Conservation (phyloP, 371 early-diverging fungal species). For the Ordospora colligata region DNA sequence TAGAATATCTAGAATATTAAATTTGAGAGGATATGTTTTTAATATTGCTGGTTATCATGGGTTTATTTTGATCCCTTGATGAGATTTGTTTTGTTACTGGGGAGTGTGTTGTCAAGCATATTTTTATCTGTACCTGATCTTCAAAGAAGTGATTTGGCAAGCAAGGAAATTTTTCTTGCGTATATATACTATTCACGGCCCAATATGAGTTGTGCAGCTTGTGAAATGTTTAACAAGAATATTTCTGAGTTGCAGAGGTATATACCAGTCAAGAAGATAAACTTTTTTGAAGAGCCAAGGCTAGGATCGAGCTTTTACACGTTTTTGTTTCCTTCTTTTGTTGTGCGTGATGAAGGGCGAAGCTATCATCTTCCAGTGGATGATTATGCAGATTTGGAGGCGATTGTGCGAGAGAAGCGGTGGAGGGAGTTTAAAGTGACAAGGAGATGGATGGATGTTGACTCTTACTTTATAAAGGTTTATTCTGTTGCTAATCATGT, state of each 20-base stretch:
- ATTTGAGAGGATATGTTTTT: too few species aligned
- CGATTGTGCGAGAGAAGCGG: conserved; percentile 18
- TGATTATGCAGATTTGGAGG: conserved; percentile 27
- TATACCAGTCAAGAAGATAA: conserved; percentile 40
- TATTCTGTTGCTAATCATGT: conserved; percentile 8
- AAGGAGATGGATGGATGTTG: conserved; percentile 5
- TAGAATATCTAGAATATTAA: too few species aligned
- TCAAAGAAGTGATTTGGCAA: neutral
- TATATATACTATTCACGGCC: conserved; percentile 43
- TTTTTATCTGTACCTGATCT: neutral
- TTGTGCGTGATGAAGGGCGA: conserved; percentile 22
- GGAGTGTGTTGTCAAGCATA: neutral
- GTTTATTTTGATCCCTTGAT: neutral
- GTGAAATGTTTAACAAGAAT: conserved; percentile 32
- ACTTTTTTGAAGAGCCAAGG: conserved; percentile 27
- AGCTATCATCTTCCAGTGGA: conserved; percentile 21
- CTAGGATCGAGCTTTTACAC: conserved; percentile 33
- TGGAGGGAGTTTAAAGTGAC: conserved; percentile 23
- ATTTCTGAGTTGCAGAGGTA: conserved; percentile 9
- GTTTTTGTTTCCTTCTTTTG: conserved; percentile 46
- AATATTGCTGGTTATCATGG: neutral
- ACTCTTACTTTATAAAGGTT: neutral
- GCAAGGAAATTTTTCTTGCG: conserved; percentile 31
- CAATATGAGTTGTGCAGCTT: conserved; percentile 31
- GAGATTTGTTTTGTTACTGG: neutral